Base-by-base conservation (phyloP, 176 grass and related monocot genomes). In the Alopecurus myosuroides region DNA sequence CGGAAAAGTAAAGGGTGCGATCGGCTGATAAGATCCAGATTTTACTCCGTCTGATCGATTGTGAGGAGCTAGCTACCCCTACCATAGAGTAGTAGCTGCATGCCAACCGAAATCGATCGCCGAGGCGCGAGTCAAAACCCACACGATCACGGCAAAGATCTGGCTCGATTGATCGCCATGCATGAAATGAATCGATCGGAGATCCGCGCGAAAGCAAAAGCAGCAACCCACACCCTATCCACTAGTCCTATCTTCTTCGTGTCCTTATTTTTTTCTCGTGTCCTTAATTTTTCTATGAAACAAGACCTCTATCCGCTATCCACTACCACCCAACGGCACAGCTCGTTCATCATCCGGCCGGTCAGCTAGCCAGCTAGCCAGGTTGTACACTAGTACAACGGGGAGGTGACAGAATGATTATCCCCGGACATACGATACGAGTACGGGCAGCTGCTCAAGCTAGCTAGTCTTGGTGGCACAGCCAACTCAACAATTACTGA, bases 71-170 rank as follows among this genome's bases (percentile, higher is more conserved):
- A 45, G 42, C 9, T 45, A 45, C 10, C 9, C 12, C 42, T 11
- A 11, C 34, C 34, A 35, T 45, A 45, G 42, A 45, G 42, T 45
- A 45, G 10, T 45, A 45, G 50, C 50, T 53, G 50, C 50, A 6
- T 53, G 34, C 19, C 18, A 22, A 9, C 50, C 19, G 19, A 53
- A 20, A 7, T 2, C 4, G 6, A 53, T 3, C 2, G 34, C 34
- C 4, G 18, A 53, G 50, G 22, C 50, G 50, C 18, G 9, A 2
- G 65, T 37, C 9, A 78, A 82, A 89, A 85, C 82, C 78, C 45
- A 52, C 2, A 25, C 11, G 57, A 86, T 86, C 90, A 86, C 65
- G 86, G 82, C 78, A 83, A 82, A 91, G 86, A 85, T 85, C 75
- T 49, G 51, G 81, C 26, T 29, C 2, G 53, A 57, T 57, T 22